Conservation (phyloP, 2,329 filamentous ascomycete species). For the Colletotrichum costaricense region DNA sequence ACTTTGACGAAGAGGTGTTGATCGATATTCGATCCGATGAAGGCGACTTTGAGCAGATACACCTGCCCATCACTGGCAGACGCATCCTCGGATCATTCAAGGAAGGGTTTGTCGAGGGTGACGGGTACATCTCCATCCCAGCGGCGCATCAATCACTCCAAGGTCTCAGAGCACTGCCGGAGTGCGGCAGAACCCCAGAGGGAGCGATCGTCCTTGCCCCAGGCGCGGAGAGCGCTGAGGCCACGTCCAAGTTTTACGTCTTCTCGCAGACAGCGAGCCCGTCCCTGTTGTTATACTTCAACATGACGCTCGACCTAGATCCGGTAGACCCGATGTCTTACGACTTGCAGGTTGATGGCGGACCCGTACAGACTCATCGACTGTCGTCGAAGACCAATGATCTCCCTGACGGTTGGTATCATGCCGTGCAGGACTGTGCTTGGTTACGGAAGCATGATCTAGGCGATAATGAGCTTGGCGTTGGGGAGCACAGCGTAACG, state of each 20-base stretch:
- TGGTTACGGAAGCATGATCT: conserved; percentile 56
- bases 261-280: conserved; percentile 40
- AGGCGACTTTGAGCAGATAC: conserved; percentile 50
- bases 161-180: conserved; percentile 43
- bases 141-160: conserved; percentile 32
- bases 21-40: conserved; percentile 48
- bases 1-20: conserved; percentile 55
- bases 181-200: conserved; percentile 42
- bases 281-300: conserved; percentile 48
- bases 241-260: conserved; percentile 46
- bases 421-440: conserved; percentile 60
- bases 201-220: conserved; percentile 38
- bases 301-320: conserved; percentile 60
- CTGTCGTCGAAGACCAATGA: conserved; percentile 45
- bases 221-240: conserved; percentile 36
- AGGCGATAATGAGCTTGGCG: conserved; percentile 24
- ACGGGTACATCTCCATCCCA: conserved; percentile 48
- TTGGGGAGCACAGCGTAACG: conserved; percentile 45
- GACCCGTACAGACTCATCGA: conserved; percentile 44
- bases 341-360: conserved; percentile 59
- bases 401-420: conserved; percentile 59
- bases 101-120: conserved; percentile 47
- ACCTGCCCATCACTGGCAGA: conserved; percentile 39
- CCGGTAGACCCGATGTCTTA: conserved; percentile 61
- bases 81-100: conserved; percentile 45